Percentiles rank a stretch among this genome's conserved stretches.
These are phyloP conservation scores for Lactarius evosmus DNA, from an alignment of 768 basidiomycete genomes.

Conservation along the genomic window DNA sequence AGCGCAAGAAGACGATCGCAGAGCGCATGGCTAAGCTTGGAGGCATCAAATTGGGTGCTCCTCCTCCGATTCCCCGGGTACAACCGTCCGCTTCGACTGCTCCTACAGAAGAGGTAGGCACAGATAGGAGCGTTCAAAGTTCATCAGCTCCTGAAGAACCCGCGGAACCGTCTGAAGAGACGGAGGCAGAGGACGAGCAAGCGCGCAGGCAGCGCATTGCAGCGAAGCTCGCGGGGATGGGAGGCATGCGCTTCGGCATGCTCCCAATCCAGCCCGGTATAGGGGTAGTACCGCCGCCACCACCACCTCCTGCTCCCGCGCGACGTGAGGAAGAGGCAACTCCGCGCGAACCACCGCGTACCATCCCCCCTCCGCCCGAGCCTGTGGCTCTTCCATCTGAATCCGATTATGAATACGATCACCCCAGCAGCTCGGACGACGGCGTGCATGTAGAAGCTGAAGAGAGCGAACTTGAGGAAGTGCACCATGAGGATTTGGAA, in stretches of 20 bases:
- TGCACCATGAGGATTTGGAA: constrained; percentile 51
- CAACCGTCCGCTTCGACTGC: constrained; percentile 36
- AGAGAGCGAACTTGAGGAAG: constrained; percentile 71
- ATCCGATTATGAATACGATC: constrained; percentile 44
- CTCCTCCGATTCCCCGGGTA: constrained; percentile 44
- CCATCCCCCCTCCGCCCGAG: constrained; percentile 34
- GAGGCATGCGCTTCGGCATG: constrained; percentile 58
- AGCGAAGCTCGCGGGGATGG: constrained; percentile 52
- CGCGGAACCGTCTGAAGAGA: constrained; percentile 33
- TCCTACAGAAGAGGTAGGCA: constrained; percentile 29
- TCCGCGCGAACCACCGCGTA: constrained; percentile 32
- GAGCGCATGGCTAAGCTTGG: constrained; percentile 95
- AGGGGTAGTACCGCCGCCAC: constrained; percentile 22
- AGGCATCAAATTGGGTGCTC: constrained; percentile 77
- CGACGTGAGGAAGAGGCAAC: constrained; percentile 27
- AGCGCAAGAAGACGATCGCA: constrained; percentile 69
- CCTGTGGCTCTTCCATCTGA: constrained; percentile 38
- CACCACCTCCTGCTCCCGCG: constrained; percentile 9
- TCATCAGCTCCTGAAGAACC: constrained; percentile 31
- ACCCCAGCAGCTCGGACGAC: constrained; percentile 48
- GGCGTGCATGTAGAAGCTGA: constrained; percentile 64
- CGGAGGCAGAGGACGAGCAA: constrained; percentile 55
- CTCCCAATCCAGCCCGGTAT: constrained; percentile 35
- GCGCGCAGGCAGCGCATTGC: constrained; percentile 54
- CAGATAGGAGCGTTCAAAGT: constrained; percentile 28